These are phyloP conservation scores for Mycogone perniciosa DNA, from an alignment of 2,329 filamentous ascomycete genomes.

Conservation along the genomic window DNA sequence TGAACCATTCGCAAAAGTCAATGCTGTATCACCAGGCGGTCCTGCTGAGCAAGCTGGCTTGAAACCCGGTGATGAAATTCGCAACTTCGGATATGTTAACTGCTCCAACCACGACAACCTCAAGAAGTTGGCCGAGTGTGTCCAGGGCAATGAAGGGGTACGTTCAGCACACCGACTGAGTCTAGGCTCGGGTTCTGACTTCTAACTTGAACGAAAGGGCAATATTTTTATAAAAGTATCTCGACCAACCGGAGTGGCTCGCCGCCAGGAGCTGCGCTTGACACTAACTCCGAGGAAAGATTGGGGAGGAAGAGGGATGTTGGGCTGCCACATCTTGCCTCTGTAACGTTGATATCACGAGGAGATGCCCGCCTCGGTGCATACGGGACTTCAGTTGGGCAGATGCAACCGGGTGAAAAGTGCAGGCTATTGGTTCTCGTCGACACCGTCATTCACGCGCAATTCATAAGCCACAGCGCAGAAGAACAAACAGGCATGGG, in stretches of 20 bases:
- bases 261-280: constrained; percentile 56
- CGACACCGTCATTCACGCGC: no score
- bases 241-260: constrained; percentile 38
- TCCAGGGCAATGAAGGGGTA: constrained; percentile 85
- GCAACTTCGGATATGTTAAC: constrained; percentile 79
- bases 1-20: constrained; percentile 76
- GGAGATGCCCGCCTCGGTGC: no score
- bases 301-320: constrained; percentile 84
- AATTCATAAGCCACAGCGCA: no score
- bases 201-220: constrained; percentile 43
- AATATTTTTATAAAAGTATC: constrained; percentile 63
- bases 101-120: constrained; percentile 80
- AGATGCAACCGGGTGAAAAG: no score
- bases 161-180: constrained; percentile 33
- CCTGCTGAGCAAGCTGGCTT: constrained; percentile 81
- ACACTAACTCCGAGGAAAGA: constrained; percentile 68
- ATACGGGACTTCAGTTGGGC: no score
- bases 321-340: constrained; percentile 87
- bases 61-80: constrained; percentile 71
- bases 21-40: constrained; percentile 69
- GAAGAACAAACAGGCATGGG: no score
- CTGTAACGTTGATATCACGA: constrained; percentile 37
- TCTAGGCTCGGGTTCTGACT: constrained; percentile 19
- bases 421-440: no score
- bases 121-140: constrained; percentile 78